Base-by-base conservation (phyloP, 768 basidiomycete genomes). In the Auriscalpium orientale region DNA sequence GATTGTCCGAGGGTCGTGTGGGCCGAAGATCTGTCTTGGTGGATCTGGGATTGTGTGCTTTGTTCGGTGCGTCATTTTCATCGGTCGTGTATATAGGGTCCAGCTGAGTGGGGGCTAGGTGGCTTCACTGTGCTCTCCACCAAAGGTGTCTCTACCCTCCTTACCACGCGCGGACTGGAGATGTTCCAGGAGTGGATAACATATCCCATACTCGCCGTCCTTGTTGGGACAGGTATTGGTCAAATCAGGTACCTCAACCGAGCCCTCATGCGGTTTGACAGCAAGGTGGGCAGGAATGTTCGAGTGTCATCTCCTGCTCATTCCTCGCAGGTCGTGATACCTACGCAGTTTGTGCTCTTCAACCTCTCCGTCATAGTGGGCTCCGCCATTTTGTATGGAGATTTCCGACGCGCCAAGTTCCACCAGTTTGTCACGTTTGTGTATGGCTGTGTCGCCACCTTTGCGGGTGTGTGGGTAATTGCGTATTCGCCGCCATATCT, bases 71-170 rank as follows among this genome's bases (percentile, higher is more conserved):
- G 67, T 44, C 4, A 56, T 74, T 34, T 48, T 52, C 28, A 20
- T 45, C 33, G n/a, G 11, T 38, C 9, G 1, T 12, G 4, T 7
- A 11, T 35, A 3, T 10, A 22, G 11, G 34, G 35, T 21, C 28
- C 7, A 28, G 28, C 4, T 46, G 22, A 4, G 15, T 11, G n/a
- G 12, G 16, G 16, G 16, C 46, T 33, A 59, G 90, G 91, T n/a
- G 92, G 90, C 3, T 98, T 93, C 69, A 95, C 95, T 4, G 95
- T 98, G 0, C 75, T 99, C 2, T 83, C 90, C 1, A 98, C 95
- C 9, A 98, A 99, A 66, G 95, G 90, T 0, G 69, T 95, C 45
- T 94, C 93, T 13, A 91, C 87, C 0, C 74, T 99, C 20, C 72
- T 98, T 48, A 91, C 91, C 33, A 74, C 83, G 61, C 76, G 88